Conservation (phyloP, 805 yeast genomes). For the Saturnispora sekii region DNA sequence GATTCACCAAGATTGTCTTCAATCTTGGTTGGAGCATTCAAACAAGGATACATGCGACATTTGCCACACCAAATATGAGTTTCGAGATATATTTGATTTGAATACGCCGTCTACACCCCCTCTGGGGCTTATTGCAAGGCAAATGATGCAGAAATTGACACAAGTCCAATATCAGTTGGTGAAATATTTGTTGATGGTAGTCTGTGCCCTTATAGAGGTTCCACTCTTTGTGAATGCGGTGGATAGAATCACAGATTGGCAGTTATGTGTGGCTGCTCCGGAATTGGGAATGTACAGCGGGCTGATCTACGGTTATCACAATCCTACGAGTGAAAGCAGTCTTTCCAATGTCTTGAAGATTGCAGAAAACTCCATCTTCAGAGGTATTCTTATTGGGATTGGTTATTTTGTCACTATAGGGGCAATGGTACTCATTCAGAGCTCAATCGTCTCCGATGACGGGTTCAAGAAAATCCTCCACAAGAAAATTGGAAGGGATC, state of each 20-base stretch:
- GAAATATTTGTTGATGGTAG: conserved; percentile 6
- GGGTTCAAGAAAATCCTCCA: conserved; percentile 52
- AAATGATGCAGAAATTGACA: conserved; percentile 14
- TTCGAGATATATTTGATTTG: conserved; percentile 30
- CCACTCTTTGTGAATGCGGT: conserved; percentile 51
- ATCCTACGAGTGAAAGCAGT: background rate
- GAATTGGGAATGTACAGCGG: conserved; percentile 21
- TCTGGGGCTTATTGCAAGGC: conserved; percentile 33
- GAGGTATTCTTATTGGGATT: conserved; percentile 13
- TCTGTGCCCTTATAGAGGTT: conserved; percentile 30
- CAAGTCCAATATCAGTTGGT: conserved; percentile 7
- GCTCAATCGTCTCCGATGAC: conserved; percentile 62
- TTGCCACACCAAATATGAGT: conserved; percentile 67
- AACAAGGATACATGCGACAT: conserved; percentile 72
- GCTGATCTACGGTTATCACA: conserved; percentile 3
- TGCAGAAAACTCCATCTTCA: conserved; percentile 9
- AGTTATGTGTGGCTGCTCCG: conserved; percentile 45
- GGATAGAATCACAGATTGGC: conserved; percentile 46
- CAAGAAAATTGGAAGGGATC: conserved; percentile 50
- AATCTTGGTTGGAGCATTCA: conserved; percentile 77
- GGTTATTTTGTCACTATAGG: conserved; percentile 19
- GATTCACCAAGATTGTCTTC: conserved; percentile 85
- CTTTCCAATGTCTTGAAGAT: conserved; percentile 7
- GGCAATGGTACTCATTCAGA: conserved; percentile 32
- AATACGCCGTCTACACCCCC: conserved; percentile 51